Conservation (phyloP, 768 basidiomycete genomes). For the Suillus occidentalis region DNA sequence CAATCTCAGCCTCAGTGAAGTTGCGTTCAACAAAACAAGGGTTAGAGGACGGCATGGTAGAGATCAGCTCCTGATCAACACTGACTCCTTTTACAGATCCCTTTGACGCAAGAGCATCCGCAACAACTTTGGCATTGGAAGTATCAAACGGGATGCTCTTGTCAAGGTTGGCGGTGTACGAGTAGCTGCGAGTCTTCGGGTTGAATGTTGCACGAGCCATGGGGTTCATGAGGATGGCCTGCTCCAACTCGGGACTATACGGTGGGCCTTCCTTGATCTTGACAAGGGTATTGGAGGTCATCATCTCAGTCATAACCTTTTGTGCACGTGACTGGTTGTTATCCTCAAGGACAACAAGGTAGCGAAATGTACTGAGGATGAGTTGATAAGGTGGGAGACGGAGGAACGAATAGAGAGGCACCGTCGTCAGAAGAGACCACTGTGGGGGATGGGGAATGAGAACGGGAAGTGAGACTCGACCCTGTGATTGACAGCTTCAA, state of each 20-base stretch:
- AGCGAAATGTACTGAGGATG: slow-evolving; percentile 61
- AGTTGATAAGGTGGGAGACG: slow-evolving; percentile 75
- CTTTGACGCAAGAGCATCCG: slow-evolving; percentile 39
- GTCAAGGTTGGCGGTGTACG: slow-evolving; percentile 67
- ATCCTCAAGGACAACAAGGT: slow-evolving; percentile 56
- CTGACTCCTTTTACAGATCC: slow-evolving; percentile 72
- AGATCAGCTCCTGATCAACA: slow-evolving; percentile 91
- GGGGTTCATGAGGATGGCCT: slow-evolving; percentile 86
- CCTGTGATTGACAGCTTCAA: background rate
- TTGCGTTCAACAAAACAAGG: slow-evolving; percentile 86
- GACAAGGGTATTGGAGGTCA: slow-evolving; percentile 91
- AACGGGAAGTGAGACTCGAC: slow-evolving; percentile 30
- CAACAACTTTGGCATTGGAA: slow-evolving; percentile 67
- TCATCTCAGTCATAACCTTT: slow-evolving; percentile 92
- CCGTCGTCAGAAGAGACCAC: slow-evolving; percentile 44
- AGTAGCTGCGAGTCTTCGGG: slow-evolving; percentile 83
- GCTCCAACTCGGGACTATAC: slow-evolving; percentile 83
- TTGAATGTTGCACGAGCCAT: slow-evolving; percentile 82
- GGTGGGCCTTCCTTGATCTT: slow-evolving; percentile 94
- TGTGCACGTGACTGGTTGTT: slow-evolving; percentile 65
- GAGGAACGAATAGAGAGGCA: slow-evolving; percentile 46
- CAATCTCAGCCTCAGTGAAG: slow-evolving; percentile 86
- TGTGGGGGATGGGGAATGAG: slow-evolving; percentile 31
- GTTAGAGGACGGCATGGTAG: slow-evolving; percentile 87
- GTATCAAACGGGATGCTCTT: slow-evolving; percentile 53